Evolutionary conservation across 2,329 filamentous ascomycete species (phyloP).

Genomic region (Ophiostoma novo-ulmi): DNA sequence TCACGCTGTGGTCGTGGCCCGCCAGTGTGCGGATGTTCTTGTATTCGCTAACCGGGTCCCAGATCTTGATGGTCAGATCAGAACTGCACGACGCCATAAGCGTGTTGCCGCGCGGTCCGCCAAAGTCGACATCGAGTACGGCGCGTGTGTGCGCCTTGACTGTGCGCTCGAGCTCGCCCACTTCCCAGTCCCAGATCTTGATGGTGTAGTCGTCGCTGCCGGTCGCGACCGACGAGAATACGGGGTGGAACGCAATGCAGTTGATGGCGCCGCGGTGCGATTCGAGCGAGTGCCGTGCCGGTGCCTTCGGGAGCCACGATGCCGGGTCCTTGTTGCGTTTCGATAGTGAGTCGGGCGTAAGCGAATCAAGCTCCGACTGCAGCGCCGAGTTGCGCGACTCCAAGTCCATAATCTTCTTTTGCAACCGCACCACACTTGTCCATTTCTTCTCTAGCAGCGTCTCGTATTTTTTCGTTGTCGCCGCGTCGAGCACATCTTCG

Average conservation of each 20-base stretch:
- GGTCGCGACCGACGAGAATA: constrained; percentile 84
- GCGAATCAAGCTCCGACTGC: constrained; percentile 78
- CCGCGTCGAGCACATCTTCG: constrained; percentile 61
- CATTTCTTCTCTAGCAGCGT: constrained; percentile 95
- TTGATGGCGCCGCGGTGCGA: constrained; percentile 78
- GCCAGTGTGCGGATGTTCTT: constrained; percentile 90
- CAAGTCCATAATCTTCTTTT: constrained; percentile 98
- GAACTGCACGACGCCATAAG: constrained; percentile 78
- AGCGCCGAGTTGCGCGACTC: constrained; percentile 68
- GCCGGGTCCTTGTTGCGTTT: constrained; percentile 76
- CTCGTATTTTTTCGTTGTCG: constrained; percentile 89
- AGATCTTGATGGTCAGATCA: constrained; percentile 89
- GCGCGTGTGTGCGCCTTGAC: constrained; percentile 89
- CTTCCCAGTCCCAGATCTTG: constrained; percentile 96
- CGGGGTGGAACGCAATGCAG: constrained; percentile 85
- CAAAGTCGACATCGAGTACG: constrained; percentile 84
- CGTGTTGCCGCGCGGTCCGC: constrained; percentile 73
- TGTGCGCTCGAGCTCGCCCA: constrained; percentile 83
- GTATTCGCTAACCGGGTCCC: constrained; percentile 88
- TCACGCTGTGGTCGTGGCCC: constrained; percentile 89
- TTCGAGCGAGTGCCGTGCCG: constrained; percentile 74
- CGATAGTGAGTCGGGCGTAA: constrained; percentile 70
- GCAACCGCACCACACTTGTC: constrained; percentile 89
- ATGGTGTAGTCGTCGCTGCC: constrained; percentile 90
- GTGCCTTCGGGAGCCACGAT: constrained; percentile 79